phyloP scores from a whole-genome alignment of 495 filamentous ascomycete species.

The Penicillium odoratum region DNA sequence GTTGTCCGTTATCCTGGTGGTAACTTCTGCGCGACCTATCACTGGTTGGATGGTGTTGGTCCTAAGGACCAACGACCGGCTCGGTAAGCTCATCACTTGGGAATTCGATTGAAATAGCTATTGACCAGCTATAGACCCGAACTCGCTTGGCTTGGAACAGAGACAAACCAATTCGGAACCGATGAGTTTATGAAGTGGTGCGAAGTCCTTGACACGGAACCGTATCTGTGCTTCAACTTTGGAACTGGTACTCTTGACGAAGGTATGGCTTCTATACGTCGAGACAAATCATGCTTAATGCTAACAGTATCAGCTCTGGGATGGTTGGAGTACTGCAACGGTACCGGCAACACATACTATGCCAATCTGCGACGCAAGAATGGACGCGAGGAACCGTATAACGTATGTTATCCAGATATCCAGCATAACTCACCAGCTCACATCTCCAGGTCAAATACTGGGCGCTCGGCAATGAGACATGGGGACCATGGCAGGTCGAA shows the following conservation, averaged over 20 bases:
- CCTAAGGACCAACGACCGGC: slow-evolving; percentile 64
- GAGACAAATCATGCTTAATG: not conserved
- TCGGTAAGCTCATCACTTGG: slow-evolving; percentile 31
- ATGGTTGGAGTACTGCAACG: slow-evolving; percentile 84
- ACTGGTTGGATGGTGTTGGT: slow-evolving; percentile 78
- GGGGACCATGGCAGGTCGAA: slow-evolving; percentile 78
- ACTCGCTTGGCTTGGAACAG: slow-evolving; percentile 71
- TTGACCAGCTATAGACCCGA: slow-evolving; percentile 52
- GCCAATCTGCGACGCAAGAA: slow-evolving; percentile 73
- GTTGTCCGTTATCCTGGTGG: slow-evolving; percentile 79
- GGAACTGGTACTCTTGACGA: slow-evolving; percentile 73
- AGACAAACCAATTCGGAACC: slow-evolving; percentile 76
- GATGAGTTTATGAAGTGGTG: slow-evolving; percentile 86
- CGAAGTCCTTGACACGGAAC: slow-evolving; percentile 64
- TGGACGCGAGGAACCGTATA: slow-evolving; percentile 70
- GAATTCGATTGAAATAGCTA: not conserved
- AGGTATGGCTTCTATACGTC: slow-evolving; percentile 35
- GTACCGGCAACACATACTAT: slow-evolving; percentile 69
- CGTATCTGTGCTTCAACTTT: slow-evolving; percentile 75
- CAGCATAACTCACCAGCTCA: not conserved
- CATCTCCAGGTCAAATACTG: slow-evolving; percentile 57
- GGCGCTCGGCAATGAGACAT: slow-evolving; percentile 72
- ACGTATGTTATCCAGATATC: slow-evolving; percentile 38
- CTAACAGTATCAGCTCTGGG: slow-evolving; percentile 50
- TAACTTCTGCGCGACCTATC: slow-evolving; percentile 80